Evolutionary conservation across 108 stramenopile genomes (phyloP), one percentile per base, ranked within the genome.

Genomic region (Cyclotella kingstonii): DNA sequence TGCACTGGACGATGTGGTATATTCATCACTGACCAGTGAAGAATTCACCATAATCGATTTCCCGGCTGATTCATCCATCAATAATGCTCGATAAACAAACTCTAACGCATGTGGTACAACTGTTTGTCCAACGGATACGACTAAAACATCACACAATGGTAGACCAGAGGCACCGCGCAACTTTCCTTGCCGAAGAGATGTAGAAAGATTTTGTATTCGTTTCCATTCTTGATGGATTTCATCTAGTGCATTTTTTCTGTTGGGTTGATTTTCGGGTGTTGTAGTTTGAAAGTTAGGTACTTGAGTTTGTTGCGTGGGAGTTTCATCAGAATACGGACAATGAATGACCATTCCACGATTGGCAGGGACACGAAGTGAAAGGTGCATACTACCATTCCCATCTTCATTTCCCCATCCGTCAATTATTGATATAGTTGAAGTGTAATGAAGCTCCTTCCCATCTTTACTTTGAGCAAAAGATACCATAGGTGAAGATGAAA

Each of bases 181-280:
- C 31, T 77, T 68, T n/a, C 88, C 87, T 27, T 70, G 33, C 8
- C 92, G 79, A 10, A 89, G 42, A 1, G 69, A 70, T 31, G 86
- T 65, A 5, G 83, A 68, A 2, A 90, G 30, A 17, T 65, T 61
- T 66, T 73, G 35, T 5, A 93, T 81, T 12, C 87, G 68, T 51
- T 81, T 78, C 85, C 85, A 88, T 46, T 85, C 79, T 15, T 28
- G 14, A 50, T 93, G 92, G 42, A 93, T 84, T 21, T 44, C 78
- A 15, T 67, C 66, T 26, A 88, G 41, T 11, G 71, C 87, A 65
- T 90, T 91, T 29, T 31, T 65, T 7, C 80, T 81, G n/a, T 55
- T 83, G 58, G 5, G 35, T n/a, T 12, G 48, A 4, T n/a, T 34
- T 17, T 11, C 45, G 15, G 23, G 28, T 31, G 44, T 3, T 35